Evolutionary conservation across 768 basidiomycete genomes (phyloP), one percentile per base, ranked within the genome.

Genomic region (Podaxis sp.): DNA sequence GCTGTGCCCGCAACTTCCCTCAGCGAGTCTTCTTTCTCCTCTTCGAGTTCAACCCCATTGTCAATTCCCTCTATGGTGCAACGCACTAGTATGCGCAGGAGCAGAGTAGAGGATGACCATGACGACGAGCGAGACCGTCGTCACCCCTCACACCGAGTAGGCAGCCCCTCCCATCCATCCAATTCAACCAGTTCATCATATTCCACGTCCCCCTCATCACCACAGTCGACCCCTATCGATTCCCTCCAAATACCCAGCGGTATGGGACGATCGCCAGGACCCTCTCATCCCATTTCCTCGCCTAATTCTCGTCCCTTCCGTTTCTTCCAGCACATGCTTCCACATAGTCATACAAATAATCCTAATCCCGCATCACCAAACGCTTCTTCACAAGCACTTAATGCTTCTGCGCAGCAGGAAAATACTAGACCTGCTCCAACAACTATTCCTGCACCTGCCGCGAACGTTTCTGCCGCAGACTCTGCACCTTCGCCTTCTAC

Each of bases 81-180:
- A 4, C 69, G 75, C 53, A 67, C 64, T 39, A 73, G 71, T 56
- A 75, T 87, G 48, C 86, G 87, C 24, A 77, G 61, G 22, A 57
- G 82, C 17, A 75, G 87, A 48, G 85, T 87, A 2, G 86, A 88
- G 2, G 83, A 86, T 59, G 87, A 88, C 60, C 79, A 79, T 5
- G 87, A 89, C 65, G 79, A 81, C 6, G 85, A 85, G 12, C 74
- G 87, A 42, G 85, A 89, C 68, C 79, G 82, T 61, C 80, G 88
- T 61, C 87, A 88, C 68, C 87, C 88, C 17, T 86, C 85, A 22
- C 82, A 88, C 70, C 84, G 88, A 59, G 74, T 76, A 26, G 75
- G 70, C 51, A 71, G 67, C 54, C 59, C 67, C 24, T 40, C 63
- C 57, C 67, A 49, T 26, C 24, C 61, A 9, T n/a, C 30, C 15